Evolutionary conservation across 306 rosid genomes (phyloP).

Genomic region (Pyrus betulifolia): DNA sequence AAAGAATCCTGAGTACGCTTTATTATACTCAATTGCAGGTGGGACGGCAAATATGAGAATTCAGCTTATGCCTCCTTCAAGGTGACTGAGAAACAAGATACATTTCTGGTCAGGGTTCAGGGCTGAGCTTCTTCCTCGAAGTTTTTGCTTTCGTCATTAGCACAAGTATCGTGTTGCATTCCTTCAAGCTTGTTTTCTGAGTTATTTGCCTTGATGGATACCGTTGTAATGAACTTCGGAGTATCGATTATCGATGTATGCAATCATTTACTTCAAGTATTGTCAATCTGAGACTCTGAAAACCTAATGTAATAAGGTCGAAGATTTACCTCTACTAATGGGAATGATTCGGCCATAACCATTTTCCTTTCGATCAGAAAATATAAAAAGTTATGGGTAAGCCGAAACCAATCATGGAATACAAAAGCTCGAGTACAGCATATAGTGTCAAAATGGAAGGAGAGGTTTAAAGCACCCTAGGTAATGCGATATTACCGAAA

Average conservation of each 20-base stretch:
- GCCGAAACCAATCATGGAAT: too few species aligned
- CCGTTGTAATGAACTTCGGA: neutral
- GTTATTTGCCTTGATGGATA: neutral
- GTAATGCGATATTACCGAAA: neutral
- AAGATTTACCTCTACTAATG: too few species aligned
- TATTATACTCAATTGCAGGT: slow-evolving; percentile 38
- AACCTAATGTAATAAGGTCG: neutral
- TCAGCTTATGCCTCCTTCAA: slow-evolving; percentile 43
- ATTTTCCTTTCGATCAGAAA: neutral
- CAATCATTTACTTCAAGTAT: neutral
- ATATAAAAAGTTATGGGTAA: too few species aligned
- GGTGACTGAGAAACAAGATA: slow-evolving; percentile 8
- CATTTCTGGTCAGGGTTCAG: neutral
- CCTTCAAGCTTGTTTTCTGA: neutral
- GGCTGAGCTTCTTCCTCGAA: neutral
- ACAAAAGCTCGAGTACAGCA: too few species aligned
- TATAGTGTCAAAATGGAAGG: too few species aligned
- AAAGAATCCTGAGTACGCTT: neutral
- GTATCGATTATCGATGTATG: neutral
- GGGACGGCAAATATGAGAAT: slow-evolving; percentile 72
- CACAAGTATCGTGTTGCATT: neutral
- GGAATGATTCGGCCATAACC: neutral
- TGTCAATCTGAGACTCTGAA: neutral
- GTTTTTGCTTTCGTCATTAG: neutral
- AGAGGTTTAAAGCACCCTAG: too few species aligned